Base-by-base conservation (phyloP, 192 early-diverging fungal species). In the Podila horticola region DNA sequence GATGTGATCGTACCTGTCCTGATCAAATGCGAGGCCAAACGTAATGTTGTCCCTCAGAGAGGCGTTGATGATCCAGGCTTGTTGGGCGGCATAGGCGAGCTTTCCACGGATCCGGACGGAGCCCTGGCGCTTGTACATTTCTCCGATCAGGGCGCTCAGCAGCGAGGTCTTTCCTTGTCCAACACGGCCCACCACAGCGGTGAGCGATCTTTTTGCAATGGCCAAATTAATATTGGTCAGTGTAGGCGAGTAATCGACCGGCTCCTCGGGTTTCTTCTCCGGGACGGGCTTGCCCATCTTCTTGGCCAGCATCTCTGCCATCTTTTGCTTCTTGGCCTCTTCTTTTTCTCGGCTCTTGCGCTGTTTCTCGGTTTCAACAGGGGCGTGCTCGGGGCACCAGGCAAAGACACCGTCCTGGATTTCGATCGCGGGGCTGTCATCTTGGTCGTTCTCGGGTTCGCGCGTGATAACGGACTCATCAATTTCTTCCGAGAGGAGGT, bases 51-150 rank as follows among this genome's bases (percentile, higher is more conserved):
- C 95, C 51, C 91, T 88, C 34, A 99, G 55, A 2, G 94, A 95
- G 4, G 91, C 91, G 69, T 99, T 99, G 89, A 97, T 92, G 45
- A 99, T 95, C 97, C 97, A 99, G 8, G 98, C 89, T 67, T 88
- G 85, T 62, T 79, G 75, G 5, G 75, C 57, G 0, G 52, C 93
- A 77, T 94, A 93, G 2, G 94, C 93, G 33, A 94, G 74, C 6
- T 74, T 65, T n/a, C 86, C 88, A 29, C 88, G 79, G 9, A 97
- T 65, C 5, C 62, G 67, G 7, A 96, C 92, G 4, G 86, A 69
- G 31, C 94, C 95, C 8, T 52, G 50, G 9, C 84, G 58, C 52
- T 86, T 89, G 69, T 92, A 89, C 95, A 97, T 97, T 73, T 99
- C 97, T 22, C 95, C 96, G 6, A 97, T 84, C 12, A 97, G 66